Evolutionary conservation across 2,329 filamentous ascomycete genomes (phyloP).

Genomic region (Hypoxylon sp.): DNA sequence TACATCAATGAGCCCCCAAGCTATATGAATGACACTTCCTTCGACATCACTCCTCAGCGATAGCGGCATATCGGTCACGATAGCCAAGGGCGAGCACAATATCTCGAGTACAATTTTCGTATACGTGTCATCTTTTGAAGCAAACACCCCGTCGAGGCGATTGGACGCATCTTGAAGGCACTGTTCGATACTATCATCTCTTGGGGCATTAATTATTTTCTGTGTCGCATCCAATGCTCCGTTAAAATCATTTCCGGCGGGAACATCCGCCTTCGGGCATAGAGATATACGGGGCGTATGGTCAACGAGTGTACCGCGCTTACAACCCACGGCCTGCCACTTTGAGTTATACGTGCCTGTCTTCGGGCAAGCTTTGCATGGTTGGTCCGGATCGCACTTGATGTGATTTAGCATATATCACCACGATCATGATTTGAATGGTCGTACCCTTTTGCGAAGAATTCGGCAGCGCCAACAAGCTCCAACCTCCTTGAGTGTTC

Average conservation of each 20-base stretch:
- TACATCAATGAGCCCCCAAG: conserved; percentile 38
- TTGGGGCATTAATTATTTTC: background rate
- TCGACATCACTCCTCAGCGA: conserved; percentile 28
- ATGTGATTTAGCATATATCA: conserved; percentile 16
- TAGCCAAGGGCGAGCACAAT: conserved; percentile 31
- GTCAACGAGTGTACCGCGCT: conserved; percentile 35
- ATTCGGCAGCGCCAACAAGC: conserved; percentile 42
- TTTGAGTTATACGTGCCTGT: conserved; percentile 27
- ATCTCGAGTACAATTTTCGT: conserved; percentile 40
- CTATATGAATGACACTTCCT: conserved; percentile 32
- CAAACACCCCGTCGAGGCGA: conserved; percentile 25
- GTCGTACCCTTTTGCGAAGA: conserved; percentile 39
- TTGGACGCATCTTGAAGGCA: conserved; percentile 27
- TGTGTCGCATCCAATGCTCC: background rate
- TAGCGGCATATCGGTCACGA: conserved; percentile 11
- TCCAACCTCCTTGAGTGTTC: conserved; percentile 37
- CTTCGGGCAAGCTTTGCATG: conserved; percentile 37
- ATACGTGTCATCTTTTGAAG: conserved; percentile 32
- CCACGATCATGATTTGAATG: background rate
- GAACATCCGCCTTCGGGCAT: conserved; percentile 26
- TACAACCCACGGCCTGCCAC: conserved; percentile 39
- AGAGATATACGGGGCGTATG: conserved; percentile 27
- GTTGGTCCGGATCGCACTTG: conserved; percentile 36
- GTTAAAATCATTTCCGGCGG: background rate
- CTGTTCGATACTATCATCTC: conserved; percentile 7